Evolutionary conservation across 345 rosid genomes (phyloP).

Genomic region (Eucalyptus microcorys): DNA sequence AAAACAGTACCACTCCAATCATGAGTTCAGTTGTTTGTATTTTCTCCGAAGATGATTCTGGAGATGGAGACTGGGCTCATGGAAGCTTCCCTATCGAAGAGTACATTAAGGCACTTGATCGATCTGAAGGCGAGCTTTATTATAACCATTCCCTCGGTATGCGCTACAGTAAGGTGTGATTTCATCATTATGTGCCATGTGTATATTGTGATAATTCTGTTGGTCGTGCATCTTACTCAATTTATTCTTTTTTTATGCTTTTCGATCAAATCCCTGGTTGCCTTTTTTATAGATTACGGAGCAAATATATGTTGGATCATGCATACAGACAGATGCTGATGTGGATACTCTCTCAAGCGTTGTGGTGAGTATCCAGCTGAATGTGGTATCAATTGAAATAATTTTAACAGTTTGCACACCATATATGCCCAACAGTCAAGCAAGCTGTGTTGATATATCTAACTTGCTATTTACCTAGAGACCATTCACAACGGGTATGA

Average conservation of each 20-base stretch:
- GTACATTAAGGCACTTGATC: constrained; percentile 74
- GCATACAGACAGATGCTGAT: constrained; percentile 77
- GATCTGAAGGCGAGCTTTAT: constrained; percentile 79
- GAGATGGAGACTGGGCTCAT: constrained; percentile 86
- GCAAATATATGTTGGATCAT: constrained; percentile 85
- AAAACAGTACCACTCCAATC: constrained; percentile 26
- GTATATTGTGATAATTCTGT: not conserved
- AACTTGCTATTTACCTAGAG: not conserved
- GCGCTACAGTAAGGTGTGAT: constrained; percentile 78
- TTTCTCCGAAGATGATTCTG: constrained; percentile 61
- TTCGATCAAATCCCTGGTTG: not conserved
- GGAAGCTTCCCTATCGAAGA: constrained; percentile 89
- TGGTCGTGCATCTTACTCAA: not conserved
- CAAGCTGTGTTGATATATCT: not conserved
- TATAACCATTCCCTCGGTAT: constrained; percentile 85
- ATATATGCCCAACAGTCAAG: not conserved
- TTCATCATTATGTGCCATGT: not conserved
- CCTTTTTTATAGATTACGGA: constrained; percentile 54
- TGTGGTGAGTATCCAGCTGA: constrained; percentile 31
- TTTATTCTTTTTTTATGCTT: not conserved
- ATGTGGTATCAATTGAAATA: not conserved
- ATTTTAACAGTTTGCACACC: not conserved
- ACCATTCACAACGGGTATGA: not conserved
- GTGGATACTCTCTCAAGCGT: constrained; percentile 40
- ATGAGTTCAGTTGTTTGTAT: constrained; percentile 46